Evolutionary conservation across 768 basidiomycete species (phyloP).

Genomic region (Russula griseocarnosa): DNA sequence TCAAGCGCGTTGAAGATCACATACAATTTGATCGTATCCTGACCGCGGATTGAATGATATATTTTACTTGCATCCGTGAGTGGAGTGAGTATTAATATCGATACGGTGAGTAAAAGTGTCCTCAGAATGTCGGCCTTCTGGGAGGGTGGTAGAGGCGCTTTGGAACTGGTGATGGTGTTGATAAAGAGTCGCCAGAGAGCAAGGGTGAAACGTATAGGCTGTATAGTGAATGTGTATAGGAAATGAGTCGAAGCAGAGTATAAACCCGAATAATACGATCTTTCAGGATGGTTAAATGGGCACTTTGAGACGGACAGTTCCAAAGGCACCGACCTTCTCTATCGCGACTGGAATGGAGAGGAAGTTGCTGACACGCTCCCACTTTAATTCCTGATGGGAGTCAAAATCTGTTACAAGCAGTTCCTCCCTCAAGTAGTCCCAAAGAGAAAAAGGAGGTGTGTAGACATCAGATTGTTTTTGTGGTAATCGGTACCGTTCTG

Average conservation of each 20-base stretch:
- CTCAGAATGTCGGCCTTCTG: constrained; percentile 94
- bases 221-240: constrained; percentile 95
- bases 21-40: constrained; percentile 98
- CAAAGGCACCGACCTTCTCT: constrained; percentile 67
- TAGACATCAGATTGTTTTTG: constrained; percentile 27
- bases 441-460: constrained; percentile 68
- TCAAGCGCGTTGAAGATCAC: constrained; percentile 99
- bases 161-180: constrained; percentile 47
- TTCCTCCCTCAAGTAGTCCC: constrained; percentile 90
- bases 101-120: constrained; percentile 65
- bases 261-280: constrained; percentile 89
- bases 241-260: constrained; percentile 97
- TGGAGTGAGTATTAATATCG: constrained; percentile 69
- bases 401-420: constrained; percentile 90
- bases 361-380: constrained; percentile 97
- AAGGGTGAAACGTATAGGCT: constrained; percentile 80
- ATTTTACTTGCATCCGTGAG: constrained; percentile 96
- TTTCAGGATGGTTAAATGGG: constrained; percentile 33
- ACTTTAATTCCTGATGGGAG: constrained; percentile 88
- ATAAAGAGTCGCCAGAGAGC: constrained; percentile 55
- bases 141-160: constrained; percentile 64
- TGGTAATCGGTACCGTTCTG: constrained; percentile 14
- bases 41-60: constrained; percentile 95
- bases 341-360: constrained; percentile 86
- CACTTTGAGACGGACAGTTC: background rate